Conservation (phyloP, 352 stramenopile genomes). For the Thraustochytrium sp. region DNA sequence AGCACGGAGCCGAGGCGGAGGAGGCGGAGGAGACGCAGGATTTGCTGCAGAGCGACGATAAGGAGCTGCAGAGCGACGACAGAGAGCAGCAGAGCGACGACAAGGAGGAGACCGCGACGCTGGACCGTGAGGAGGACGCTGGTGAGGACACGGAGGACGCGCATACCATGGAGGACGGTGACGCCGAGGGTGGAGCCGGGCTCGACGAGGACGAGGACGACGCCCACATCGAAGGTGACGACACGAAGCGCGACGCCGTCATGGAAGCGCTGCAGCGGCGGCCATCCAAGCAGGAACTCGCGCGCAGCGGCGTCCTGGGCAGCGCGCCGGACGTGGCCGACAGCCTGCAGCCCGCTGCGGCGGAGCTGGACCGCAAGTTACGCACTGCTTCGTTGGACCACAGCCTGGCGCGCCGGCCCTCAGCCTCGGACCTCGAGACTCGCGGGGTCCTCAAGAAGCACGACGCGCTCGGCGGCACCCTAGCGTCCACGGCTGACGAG, state of each 20-base stretch:
- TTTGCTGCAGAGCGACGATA: no score
- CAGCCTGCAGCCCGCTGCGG: not conserved
- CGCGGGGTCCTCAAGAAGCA: constrained; percentile 3
- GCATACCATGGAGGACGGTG: no score
- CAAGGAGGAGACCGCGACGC: not conserved
- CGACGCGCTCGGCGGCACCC: not conserved
- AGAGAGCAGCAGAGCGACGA: not conserved
- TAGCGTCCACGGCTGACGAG: constrained; percentile 67
- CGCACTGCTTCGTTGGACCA: not conserved
- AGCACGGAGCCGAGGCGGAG: not conserved
- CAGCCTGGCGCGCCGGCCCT: not conserved
- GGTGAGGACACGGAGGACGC: no score
- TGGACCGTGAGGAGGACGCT: no score
- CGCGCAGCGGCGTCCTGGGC: not conserved
- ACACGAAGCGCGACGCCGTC: no score
- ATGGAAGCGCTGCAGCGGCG: no score
- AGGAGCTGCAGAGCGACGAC: no score
- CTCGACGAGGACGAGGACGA: no score
- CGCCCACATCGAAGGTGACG: no score
- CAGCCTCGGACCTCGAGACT: not conserved
- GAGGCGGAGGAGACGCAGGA: no score
- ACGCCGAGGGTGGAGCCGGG: no score
- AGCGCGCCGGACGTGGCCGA: not conserved
- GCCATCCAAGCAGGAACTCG: no score
- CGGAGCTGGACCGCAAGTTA: not conserved